Base-by-base conservation (phyloP, 306 rosid genomes). In the Vigna trinervia region DNA sequence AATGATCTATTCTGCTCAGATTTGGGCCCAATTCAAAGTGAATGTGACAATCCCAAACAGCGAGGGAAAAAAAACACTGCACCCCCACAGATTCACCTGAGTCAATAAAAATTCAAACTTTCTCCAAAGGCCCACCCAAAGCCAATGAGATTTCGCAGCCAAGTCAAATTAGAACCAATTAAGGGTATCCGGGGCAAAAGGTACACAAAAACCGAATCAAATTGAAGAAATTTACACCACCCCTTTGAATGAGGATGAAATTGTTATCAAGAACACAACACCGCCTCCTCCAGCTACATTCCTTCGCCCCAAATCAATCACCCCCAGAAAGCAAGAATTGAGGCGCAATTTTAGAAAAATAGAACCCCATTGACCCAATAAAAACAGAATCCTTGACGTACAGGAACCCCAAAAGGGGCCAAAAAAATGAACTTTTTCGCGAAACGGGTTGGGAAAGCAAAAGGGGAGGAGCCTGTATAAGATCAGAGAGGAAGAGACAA, bases 11-110 rank as follows among this genome's bases (percentile, higher is more conserved):
- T 52, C 70, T 75, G 59, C 85, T 65, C 73, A 74, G 80, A 85
- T 85, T 79, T 78, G 52, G 70, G 69, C 73, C 83, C 80, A 90
- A 85, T 70, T 84, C 85, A 81, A 76, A 69, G 57, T 80, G 83
- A 39, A 72, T 53, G 78, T 74, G 79, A 73, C n/a, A 85, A 88
- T 85, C 80, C 69, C 71, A 78, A 78, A 76, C 65, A 72, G 41
- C 74, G 43, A 78, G 83, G 20, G 3, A 36, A 36, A 57, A 57
- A 62, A 81, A 64, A 30, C 51, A 56, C 30, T 68, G 26, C 79
- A 79, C 47, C 70, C 52, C 76, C 63, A 46, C 75, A 43, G 81
- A 80, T 81, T 83, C 77, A 74, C 83, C 85, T 2, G 81, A 82
- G 73, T 77, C 41, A 73, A 57, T 30, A 36, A 74, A 54, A 71